phyloP scores from a whole-genome alignment of 2,329 filamentous ascomycete genomes.

The Pyrenophora tritici-repentis region DNA sequence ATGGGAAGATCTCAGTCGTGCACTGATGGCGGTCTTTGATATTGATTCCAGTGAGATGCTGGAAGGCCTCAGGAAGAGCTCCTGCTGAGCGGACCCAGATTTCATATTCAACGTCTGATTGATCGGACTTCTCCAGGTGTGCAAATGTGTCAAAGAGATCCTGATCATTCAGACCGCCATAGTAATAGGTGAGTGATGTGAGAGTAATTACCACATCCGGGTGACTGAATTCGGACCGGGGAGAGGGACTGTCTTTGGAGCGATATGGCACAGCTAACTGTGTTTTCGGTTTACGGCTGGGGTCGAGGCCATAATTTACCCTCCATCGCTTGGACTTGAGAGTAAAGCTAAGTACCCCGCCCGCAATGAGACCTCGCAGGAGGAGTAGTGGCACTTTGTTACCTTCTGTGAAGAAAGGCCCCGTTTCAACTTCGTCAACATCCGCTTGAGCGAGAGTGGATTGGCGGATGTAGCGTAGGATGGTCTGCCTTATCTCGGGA shows the following conservation, averaged over 20 bases:
- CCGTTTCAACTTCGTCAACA: too few relatives aligned
- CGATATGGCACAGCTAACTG: constrained; percentile 61
- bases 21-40: constrained; percentile 57
- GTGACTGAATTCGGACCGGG: constrained; percentile 68
- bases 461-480: too few relatives aligned
- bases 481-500: too few relatives aligned
- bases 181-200: constrained; percentile 61
- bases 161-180: constrained; percentile 58
- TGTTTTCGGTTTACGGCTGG: constrained; percentile 57
- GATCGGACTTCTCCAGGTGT: constrained; percentile 56
- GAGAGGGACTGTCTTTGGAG: constrained; percentile 66
- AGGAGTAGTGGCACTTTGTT: constrained; percentile 50
- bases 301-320: constrained; percentile 65
- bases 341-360: constrained; percentile 58
- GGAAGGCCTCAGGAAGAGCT: constrained; percentile 47
- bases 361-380: constrained; percentile 60
- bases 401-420: constrained; percentile 7
- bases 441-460: too few relatives aligned
- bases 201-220: constrained; percentile 33
- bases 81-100: constrained; percentile 49
- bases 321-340: constrained; percentile 64
- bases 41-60: constrained; percentile 24
- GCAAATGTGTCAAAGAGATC: constrained; percentile 56
- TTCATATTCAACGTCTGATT: constrained; percentile 57
- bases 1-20: constrained; percentile 55